Base-by-base conservation (phyloP, 345 rosid genomes). In the Lumnitzera littorea region DNA sequence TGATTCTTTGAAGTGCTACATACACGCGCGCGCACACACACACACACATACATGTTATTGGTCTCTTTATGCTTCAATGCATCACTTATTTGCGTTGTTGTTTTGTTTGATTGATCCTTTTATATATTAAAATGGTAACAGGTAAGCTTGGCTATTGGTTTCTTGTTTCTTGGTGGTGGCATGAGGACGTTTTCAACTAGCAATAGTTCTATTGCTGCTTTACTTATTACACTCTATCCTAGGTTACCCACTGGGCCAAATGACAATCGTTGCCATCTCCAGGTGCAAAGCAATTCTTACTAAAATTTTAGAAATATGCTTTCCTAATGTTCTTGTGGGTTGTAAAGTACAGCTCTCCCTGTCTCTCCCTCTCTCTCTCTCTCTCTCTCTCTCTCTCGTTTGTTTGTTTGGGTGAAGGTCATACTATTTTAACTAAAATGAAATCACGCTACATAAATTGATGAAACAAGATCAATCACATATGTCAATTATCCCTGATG, bases 181-280 rank as follows among this genome's bases (percentile, higher is more conserved):
- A 82, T 71, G 82, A 80, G 72, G 69, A 89, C 97, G 64, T 92
- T 92, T 83, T 89, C 97, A 46, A 92, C 90, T 20, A 87, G 77
- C 77, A 81, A 87, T 61, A 82, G 89, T 64, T 81, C 97, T 23
- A 67, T 92, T 73, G 95, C 96, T 63, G 85, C 91, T 74, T 78
- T 92, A 67, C 84, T 92, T 53, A 84, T 92, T 73, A 78, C 94
- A 47, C 89, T 90, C 57, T 92, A 92, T 64, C 98, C 98, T 56
- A 85, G 94, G 54, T 79, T 92, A 68, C 98, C 98, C 56, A 76
- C 95, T 58, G 97, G 97, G 72, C 95, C 98, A 69, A 87, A 92
- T 76, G 99, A 94, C 74, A 94, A 94, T 55, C 96, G 97, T 49
- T 94, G 97, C 85, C 99, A 94, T 76, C 97, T 94, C 67, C 99